phyloP scores from a whole-genome alignment of 805 yeast species.

The Kodamaea kaohsiungensis region DNA sequence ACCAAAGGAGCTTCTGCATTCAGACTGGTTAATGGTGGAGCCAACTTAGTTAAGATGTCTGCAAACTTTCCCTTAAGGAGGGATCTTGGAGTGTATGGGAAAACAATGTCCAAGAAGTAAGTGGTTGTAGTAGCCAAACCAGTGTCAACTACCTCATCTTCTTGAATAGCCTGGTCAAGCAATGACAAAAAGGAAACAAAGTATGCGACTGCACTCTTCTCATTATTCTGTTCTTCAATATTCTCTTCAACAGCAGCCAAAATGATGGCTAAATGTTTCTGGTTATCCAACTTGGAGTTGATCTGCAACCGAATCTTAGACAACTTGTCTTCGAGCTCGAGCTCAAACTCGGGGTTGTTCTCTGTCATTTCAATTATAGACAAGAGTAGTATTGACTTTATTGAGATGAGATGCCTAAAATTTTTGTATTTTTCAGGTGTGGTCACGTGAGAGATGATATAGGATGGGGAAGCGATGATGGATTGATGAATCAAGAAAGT shows the following conservation, averaged over 20 bases:
- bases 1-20: slow-evolving; percentile 78
- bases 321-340: slow-evolving; percentile 61
- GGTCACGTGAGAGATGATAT: not conserved
- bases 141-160: slow-evolving; percentile 55
- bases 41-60: slow-evolving; percentile 74
- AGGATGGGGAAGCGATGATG: not conserved
- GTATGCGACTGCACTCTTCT: slow-evolving; percentile 73
- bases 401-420: slow-evolving; percentile 4
- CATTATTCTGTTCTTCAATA: slow-evolving; percentile 63
- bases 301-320: slow-evolving; percentile 69
- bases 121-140: slow-evolving; percentile 73
- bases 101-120: slow-evolving; percentile 77
- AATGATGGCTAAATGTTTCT: slow-evolving; percentile 79
- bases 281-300: slow-evolving; percentile 81
- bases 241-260: slow-evolving; percentile 90
- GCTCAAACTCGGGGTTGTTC: slow-evolving; percentile 42
- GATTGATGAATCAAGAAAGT: too few species aligned
- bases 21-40: slow-evolving; percentile 72
- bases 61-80: slow-evolving; percentile 74
- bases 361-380: slow-evolving; percentile 22
- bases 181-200: slow-evolving; percentile 81
- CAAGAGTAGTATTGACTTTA: not conserved
- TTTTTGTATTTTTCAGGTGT: not conserved
- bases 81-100: slow-evolving; percentile 70
- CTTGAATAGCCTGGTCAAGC: slow-evolving; percentile 65